Conservation (phyloP, 768 basidiomycete species). For the Heimioporus sp. region DNA sequence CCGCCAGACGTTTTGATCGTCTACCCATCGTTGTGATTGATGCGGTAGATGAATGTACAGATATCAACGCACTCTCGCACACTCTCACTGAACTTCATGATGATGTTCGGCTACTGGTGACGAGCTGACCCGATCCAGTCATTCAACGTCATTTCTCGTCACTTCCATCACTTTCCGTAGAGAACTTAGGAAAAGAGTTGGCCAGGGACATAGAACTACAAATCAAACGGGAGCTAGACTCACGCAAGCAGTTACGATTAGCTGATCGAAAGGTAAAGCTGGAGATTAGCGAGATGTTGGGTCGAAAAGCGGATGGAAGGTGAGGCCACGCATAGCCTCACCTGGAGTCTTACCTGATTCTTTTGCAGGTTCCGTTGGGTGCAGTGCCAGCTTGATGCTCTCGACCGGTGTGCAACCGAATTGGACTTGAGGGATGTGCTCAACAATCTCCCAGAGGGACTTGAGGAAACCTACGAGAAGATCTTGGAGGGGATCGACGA, state of each 20-base stretch:
- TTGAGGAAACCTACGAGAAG: background rate
- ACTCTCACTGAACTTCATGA: background rate
- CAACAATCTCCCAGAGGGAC: background rate
- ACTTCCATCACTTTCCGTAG: background rate
- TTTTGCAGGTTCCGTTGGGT: background rate
- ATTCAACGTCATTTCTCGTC: background rate
- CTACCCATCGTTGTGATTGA: background rate
- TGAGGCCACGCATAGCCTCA: background rate
- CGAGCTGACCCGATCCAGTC: background rate
- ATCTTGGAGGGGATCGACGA: background rate
- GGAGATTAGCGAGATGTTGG: background rate
- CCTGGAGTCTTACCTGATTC: background rate
- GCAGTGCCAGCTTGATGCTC: background rate
- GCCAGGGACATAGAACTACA: background rate
- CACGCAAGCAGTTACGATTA: background rate
- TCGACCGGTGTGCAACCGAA: background rate
- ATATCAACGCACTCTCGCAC: background rate
- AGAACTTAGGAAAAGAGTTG: background rate
- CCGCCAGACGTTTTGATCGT: background rate
- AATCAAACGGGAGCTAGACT: background rate
- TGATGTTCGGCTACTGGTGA: background rate
- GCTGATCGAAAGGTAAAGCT: background rate
- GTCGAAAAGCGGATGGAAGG: background rate
- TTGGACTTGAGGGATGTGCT: background rate
- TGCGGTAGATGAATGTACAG: constrained; percentile 3